Conservation (phyloP, 2,329 filamentous ascomycete species). For the Ophiostoma piceae region DNA sequence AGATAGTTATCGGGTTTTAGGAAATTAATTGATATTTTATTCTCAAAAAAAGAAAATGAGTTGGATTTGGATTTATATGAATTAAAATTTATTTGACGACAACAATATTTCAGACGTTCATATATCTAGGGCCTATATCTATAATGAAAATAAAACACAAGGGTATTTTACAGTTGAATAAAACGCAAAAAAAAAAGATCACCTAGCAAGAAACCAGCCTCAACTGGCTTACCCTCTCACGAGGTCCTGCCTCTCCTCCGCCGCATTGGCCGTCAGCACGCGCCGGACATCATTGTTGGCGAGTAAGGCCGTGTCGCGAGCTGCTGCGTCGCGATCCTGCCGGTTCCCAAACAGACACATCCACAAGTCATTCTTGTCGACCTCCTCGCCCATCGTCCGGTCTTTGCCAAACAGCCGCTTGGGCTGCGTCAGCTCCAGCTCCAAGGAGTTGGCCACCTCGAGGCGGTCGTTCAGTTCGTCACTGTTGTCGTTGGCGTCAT, state of each 20-base stretch:
- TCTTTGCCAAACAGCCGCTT: constrained; percentile 65
- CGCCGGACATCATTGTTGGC: constrained; percentile 29
- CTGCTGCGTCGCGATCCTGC: constrained; percentile 30
- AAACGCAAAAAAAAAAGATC: neutral
- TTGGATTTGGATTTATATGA: too few relatives aligned
- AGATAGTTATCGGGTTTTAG: too few relatives aligned
- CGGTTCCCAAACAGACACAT: constrained; percentile 70
- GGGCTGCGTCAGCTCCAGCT: constrained; percentile 69
- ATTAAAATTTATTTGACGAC: too few relatives aligned
- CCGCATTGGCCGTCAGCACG: constrained; percentile 45
- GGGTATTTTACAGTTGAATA: neutral
- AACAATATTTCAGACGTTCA: neutral
- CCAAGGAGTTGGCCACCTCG: constrained; percentile 77
- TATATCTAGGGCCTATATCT: too few relatives aligned
- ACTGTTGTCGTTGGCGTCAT: constrained; percentile 36
- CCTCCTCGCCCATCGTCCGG: constrained; percentile 69
- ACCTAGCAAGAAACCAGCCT: neutral
- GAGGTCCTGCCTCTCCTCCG: constrained; percentile 31
- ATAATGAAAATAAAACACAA: neutral
- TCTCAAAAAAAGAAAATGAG: too few relatives aligned
- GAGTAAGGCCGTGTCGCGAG: constrained; percentile 17
- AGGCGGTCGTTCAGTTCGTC: constrained; percentile 55
- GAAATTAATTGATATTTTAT: too few relatives aligned
- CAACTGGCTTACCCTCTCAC: neutral
- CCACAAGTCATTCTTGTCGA: constrained; percentile 77